Percentiles rank a stretch among this genome's conserved stretches.
phyloP scores from a whole-genome alignment of 768 basidiomycete species.

The Tulasnella sp. region DNA sequence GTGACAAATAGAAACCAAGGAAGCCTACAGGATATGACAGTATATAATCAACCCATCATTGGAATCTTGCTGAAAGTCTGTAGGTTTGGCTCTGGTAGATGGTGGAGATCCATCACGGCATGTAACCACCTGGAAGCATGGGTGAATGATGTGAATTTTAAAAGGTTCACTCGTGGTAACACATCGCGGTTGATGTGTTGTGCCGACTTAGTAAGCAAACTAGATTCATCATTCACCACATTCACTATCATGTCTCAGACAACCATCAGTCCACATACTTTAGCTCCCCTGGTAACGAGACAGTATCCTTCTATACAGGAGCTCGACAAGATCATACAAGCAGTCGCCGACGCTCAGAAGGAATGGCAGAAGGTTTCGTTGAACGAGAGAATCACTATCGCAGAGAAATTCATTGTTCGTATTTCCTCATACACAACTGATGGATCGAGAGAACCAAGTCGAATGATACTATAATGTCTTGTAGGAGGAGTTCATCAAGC shows the following conservation, averaged over 20 bases:
- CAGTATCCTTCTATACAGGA: conserved; percentile 49
- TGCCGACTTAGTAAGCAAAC: too few relatives aligned
- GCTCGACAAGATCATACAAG: conserved; percentile 47
- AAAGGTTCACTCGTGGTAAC: too few relatives aligned
- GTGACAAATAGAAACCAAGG: too few relatives aligned
- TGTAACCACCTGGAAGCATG: too few relatives aligned
- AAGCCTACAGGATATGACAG: too few relatives aligned
- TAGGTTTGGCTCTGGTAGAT: too few relatives aligned
- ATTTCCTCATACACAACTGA: conserved; percentile 22
- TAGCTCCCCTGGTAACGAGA: conserved; percentile 54
- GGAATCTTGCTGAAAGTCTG: too few relatives aligned
- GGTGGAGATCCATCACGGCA: too few relatives aligned
- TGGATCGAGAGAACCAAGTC: background rate
- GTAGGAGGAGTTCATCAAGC: conserved; percentile 41
- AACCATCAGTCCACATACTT: conserved; percentile 74
- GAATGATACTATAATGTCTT: background rate
- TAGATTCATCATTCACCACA: too few relatives aligned
- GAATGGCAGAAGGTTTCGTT: conserved; percentile 53
- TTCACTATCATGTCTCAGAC: conserved; percentile 40
- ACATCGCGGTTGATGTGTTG: too few relatives aligned
- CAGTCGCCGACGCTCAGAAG: conserved; percentile 57
- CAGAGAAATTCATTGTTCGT: conserved; percentile 58
- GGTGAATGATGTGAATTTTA: too few relatives aligned
- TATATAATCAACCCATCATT: too few relatives aligned
- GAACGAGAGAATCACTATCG: conserved; percentile 54